Conservation (phyloP, 768 basidiomycete genomes). For the Daedaleopsis nitida region DNA sequence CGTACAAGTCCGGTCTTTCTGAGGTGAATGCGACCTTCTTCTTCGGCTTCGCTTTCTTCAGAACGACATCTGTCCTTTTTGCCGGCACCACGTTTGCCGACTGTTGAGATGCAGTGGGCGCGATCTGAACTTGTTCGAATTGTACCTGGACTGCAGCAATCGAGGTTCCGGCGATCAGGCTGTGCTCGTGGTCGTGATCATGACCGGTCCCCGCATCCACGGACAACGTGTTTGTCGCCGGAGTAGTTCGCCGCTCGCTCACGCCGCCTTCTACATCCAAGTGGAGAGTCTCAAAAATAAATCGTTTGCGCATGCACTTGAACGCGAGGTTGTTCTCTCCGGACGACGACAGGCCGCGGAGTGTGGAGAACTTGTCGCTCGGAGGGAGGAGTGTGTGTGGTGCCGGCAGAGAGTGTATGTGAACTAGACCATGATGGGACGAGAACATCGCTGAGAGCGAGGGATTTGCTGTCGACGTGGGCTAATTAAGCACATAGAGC, state of each 20-base stretch:
- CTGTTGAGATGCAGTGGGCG: background rate
- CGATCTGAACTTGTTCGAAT: slow-evolving; percentile 38
- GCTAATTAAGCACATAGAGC: background rate
- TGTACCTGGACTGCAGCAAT: slow-evolving; percentile 46
- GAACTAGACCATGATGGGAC: slow-evolving; percentile 83
- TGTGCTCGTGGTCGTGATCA: slow-evolving; percentile 11
- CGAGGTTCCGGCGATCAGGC: slow-evolving; percentile 9
- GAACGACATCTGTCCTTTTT: slow-evolving; percentile 8
- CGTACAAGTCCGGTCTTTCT: slow-evolving; percentile 72
- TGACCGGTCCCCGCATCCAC: slow-evolving; percentile 22
- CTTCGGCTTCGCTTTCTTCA: slow-evolving; percentile 54
- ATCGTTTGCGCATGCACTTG: slow-evolving; percentile 83
- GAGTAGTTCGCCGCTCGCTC: slow-evolving; percentile 68
- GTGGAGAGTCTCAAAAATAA: slow-evolving; percentile 91
- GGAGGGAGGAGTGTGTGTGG: slow-evolving; percentile 74
- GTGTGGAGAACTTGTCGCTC: slow-evolving; percentile 78
- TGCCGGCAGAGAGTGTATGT: slow-evolving; percentile 74
- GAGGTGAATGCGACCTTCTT: slow-evolving; percentile 73
- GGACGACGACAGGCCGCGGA: slow-evolving; percentile 76
- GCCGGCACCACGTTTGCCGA: background rate
- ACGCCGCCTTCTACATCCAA: slow-evolving; percentile 87
- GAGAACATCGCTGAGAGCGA: slow-evolving; percentile 74
- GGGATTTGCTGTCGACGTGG: slow-evolving; percentile 62
- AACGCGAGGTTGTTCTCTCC: slow-evolving; percentile 97
- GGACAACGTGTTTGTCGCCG: slow-evolving; percentile 35